Conservation (phyloP, 176 grass and related monocot species). For the Avena insularis region DNA sequence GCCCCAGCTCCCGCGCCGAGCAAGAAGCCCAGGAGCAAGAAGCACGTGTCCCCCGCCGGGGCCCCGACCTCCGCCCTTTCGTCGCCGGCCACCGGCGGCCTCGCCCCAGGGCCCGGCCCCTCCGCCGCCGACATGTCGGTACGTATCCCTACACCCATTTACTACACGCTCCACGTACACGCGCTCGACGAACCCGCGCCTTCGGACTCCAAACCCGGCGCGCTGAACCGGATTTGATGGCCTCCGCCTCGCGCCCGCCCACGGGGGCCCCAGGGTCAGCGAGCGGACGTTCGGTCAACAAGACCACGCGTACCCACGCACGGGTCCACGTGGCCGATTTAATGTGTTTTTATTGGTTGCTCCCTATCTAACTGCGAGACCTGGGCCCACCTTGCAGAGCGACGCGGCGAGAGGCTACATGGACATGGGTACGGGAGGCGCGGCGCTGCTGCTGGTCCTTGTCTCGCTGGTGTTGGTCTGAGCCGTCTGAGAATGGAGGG, state of each 20-base stretch:
- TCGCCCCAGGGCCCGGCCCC: constrained; percentile 51
- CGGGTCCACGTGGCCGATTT: not conserved
- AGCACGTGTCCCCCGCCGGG: not conserved
- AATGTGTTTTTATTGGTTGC: not conserved
- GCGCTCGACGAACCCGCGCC: not conserved
- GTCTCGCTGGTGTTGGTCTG: constrained; percentile 24
- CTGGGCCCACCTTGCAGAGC: constrained; percentile 40
- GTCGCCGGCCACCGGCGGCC: not conserved
- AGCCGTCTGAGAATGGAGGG: not conserved
- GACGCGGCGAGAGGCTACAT: not conserved
- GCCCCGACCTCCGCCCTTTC: constrained; percentile 44
- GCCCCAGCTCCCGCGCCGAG: constrained; percentile 35
- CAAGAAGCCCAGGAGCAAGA: constrained; percentile 47
- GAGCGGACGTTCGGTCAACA: constrained; percentile 10
- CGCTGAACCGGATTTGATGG: constrained; percentile 27
- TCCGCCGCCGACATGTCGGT: constrained; percentile 73
- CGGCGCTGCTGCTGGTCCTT: constrained; percentile 19
- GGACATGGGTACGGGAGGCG: not conserved
- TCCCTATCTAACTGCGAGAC: not conserved
- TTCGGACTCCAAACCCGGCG: constrained; percentile 12
- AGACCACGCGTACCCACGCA: not conserved
- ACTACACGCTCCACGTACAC: not conserved
- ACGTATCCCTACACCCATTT: constrained; percentile 28
- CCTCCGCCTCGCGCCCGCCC: not conserved
- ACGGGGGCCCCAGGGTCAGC: not conserved